Percentiles rank a stretch among this genome's conserved stretches.
phyloP scores from a whole-genome alignment of 257 asterid genomes.

The Przewalskia tangutica region DNA sequence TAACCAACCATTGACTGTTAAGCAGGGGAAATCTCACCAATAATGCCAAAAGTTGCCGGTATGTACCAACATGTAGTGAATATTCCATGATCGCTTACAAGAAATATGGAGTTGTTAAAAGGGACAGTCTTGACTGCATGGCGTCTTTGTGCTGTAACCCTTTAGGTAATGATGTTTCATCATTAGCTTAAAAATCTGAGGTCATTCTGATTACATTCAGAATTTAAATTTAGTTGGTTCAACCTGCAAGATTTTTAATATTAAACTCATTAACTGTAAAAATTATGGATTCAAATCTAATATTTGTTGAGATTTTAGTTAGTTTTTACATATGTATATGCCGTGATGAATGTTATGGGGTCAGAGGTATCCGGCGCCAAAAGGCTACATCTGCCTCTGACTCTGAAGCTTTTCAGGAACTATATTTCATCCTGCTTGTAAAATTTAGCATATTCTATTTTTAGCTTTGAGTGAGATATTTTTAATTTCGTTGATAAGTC shows the following conservation, averaged over 20 bases:
- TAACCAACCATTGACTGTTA: background rate
- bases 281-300: too few relatives aligned
- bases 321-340: too few relatives aligned
- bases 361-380: too few relatives aligned
- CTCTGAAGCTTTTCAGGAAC: background rate
- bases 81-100: conserved; percentile 92
- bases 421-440: background rate
- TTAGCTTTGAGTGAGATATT: background rate
- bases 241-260: too few relatives aligned
- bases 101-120: conserved; percentile 75
- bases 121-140: conserved; percentile 74
- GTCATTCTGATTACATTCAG: background rate
- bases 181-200: background rate
- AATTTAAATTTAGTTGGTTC: too few relatives aligned
- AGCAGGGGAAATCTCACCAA: conserved; percentile 87
- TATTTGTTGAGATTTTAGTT: too few relatives aligned
- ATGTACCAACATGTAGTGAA: conserved; percentile 86
- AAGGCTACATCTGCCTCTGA: too few relatives aligned
- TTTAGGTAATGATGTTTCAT: conserved; percentile 38
- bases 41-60: conserved; percentile 84
- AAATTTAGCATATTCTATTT: background rate
- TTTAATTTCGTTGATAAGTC: background rate
- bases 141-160: conserved; percentile 94
- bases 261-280: too few relatives aligned
- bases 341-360: too few relatives aligned